These are phyloP conservation scores for Globisporangium paroecandrum DNA, from an alignment of 352 stramenopile genomes.

Conservation along the genomic window DNA sequence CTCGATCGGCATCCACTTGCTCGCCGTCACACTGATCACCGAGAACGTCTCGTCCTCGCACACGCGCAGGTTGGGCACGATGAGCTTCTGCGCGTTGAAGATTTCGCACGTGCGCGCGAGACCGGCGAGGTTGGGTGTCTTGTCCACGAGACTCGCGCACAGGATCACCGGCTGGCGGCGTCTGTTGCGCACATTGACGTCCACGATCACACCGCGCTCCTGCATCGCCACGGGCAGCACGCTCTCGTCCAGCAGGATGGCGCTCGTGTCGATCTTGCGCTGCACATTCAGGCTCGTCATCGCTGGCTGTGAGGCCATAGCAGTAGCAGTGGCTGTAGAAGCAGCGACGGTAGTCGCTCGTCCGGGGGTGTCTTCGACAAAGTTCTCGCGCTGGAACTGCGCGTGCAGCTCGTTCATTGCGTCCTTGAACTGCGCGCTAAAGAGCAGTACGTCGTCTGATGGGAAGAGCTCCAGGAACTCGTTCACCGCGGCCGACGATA, in stretches of 20 bases:
- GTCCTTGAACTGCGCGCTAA: slow-evolving; percentile 58
- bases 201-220: slow-evolving; percentile 23
- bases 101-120: slow-evolving; percentile 94
- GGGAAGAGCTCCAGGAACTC: slow-evolving; percentile 76
- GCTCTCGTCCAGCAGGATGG: slow-evolving; percentile 61
- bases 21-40: slow-evolving; percentile 89
- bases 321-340: background rate
- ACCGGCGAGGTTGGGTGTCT: slow-evolving; percentile 93
- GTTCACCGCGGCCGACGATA: slow-evolving; percentile 59
- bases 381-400: slow-evolving; percentile 73
- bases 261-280: slow-evolving; percentile 74
- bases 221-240: slow-evolving; percentile 50
- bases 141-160: slow-evolving; percentile 91
- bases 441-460: slow-evolving; percentile 45
- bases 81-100: slow-evolving; percentile 88
- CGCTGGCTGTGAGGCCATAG: background rate
- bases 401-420: slow-evolving; percentile 65
- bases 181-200: slow-evolving; percentile 44
- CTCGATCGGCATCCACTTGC: slow-evolving; percentile 94
- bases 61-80: slow-evolving; percentile 86
- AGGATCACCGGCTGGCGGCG: slow-evolving; percentile 67
- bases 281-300: slow-evolving; percentile 39
- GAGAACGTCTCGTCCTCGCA: slow-evolving; percentile 89
- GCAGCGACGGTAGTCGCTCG: background rate
- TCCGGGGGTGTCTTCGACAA: slow-evolving; percentile 24